Percentiles rank a stretch among this genome's conserved stretches.
phyloP scores from a whole-genome alignment of 1,284 basidiomycete genomes.

The Neonothopanus nambi region DNA sequence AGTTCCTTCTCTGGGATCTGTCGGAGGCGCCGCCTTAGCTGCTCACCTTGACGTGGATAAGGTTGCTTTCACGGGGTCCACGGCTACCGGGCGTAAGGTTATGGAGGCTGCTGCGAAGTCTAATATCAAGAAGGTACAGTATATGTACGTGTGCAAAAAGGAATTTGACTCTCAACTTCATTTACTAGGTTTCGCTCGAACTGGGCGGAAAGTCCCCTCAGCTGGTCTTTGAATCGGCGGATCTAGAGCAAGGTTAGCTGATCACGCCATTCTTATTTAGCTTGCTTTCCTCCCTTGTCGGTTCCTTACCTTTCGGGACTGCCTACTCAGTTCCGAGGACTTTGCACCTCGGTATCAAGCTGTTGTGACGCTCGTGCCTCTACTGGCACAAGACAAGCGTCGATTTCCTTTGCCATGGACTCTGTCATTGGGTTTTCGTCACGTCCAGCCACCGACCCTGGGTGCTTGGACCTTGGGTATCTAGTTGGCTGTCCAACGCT shows the following conservation, averaged over 20 bases:
- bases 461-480: too few relatives aligned
- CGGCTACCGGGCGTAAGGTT: constrained; percentile 88
- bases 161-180: too few relatives aligned
- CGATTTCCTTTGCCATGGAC: too few relatives aligned
- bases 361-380: too few relatives aligned
- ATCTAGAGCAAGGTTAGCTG: constrained; percentile 75
- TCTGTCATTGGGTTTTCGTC: too few relatives aligned
- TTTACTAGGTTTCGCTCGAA: constrained; percentile 81
- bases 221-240: constrained; percentile 79
- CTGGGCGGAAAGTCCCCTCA: constrained; percentile 96
- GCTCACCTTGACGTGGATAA: constrained; percentile 83
- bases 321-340: too few relatives aligned
- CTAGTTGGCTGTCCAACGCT: too few relatives aligned
- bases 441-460: too few relatives aligned
- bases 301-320: too few relatives aligned
- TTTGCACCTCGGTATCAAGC: too few relatives aligned
- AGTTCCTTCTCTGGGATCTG: constrained; percentile 75
- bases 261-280: not conserved
- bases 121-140: constrained; percentile 81
- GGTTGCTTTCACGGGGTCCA: constrained; percentile 82
- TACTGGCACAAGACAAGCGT: too few relatives aligned
- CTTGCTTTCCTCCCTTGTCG: constrained; percentile 1
- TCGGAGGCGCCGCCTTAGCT: constrained; percentile 85
- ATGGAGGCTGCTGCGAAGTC: constrained; percentile 92
- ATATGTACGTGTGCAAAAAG: too few relatives aligned